phyloP scores from a whole-genome alignment of 176 grass and related monocot species.

The Oryza rufipogon region DNA sequence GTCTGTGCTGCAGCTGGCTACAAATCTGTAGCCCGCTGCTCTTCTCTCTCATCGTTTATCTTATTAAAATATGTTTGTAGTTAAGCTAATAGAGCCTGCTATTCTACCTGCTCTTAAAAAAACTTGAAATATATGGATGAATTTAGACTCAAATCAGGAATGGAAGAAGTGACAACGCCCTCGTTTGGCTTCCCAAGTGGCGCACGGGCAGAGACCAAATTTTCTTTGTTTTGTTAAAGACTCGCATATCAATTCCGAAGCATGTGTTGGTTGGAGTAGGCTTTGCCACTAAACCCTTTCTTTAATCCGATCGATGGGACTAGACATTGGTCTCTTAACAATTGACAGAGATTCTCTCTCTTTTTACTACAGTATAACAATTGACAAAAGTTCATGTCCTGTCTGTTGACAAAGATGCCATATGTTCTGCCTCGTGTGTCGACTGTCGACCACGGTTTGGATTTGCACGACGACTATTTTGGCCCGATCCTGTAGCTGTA shows the following conservation, averaged over 20 bases:
- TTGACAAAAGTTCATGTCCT: constrained; percentile 6
- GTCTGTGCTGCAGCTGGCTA: too few species aligned
- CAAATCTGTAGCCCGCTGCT: too few species aligned
- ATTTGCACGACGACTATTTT: not conserved
- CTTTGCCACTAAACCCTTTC: not conserved
- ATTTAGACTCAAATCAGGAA: too few species aligned
- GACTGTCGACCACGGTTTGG: not conserved
- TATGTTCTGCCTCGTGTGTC: not conserved
- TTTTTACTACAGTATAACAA: not conserved
- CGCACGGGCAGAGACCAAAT: not conserved
- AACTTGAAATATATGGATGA: too few species aligned
- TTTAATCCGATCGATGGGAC: constrained; percentile 36
- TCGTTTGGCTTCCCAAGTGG: not conserved
- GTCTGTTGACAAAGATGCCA: constrained; percentile 38
- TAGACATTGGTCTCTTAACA: constrained; percentile 14
- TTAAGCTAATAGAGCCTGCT: too few species aligned
- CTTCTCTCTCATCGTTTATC: too few species aligned
- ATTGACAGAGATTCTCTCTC: not conserved
- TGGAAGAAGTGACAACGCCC: too few species aligned
- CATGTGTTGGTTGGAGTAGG: constrained; percentile 3
- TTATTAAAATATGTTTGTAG: too few species aligned
- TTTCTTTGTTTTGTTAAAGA: not conserved
- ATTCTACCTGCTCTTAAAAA: too few species aligned
- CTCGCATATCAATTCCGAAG: not conserved
- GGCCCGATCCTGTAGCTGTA: not conserved